Evolutionary conservation across 1,284 basidiomycete species (phyloP), one percentile per base, ranked within the genome.

Genomic region (Austropuccinia psidii): DNA sequence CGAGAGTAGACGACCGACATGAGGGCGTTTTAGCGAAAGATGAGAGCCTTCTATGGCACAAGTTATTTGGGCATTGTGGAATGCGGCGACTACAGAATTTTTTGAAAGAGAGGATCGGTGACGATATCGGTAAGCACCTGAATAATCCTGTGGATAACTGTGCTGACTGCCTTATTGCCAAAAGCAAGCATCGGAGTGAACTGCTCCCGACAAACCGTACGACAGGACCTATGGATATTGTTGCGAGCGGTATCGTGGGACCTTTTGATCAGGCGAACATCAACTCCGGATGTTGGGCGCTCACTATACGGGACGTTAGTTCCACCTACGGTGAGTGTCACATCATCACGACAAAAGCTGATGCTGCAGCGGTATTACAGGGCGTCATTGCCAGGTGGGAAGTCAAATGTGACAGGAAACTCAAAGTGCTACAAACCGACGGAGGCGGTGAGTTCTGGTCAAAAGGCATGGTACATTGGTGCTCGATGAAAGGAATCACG

Each of bases 341-440:
- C 17, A 9, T 65, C 5, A 11, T 65, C 2, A 65, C n/a, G n/a
- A n/a, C 8, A 4, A 70, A 70, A 67, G 35, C 31, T n/a, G 41
- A 70, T 0, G 68, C 60, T 58, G 35, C 15, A 45, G 24, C 13
- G 39, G 15, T 49, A 60, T 47, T n/a, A 43, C 33, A 19, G 13
- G 33, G n/a, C 50, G 35, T n/a, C 58, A 60, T 31, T 19, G 60
- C 4, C 41, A 24, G 17, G 49, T 57, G 41, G 58, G 64, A 41
- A 11, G 60, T 24, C 29, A 37, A 1, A 70, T 45, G 2, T 43
- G 52, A 1, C n/a, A 50, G 27, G 45, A 61, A 49, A 9, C 37
- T 61, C 57, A 70, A 70, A 27, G 4, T 11, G 24, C 47, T 73
- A 19, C 31, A 49, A 13, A 73, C 69, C 2, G 49, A 73, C 17